A percentile compares a stretch with the other conserved stretches of the same genome.
phyloP scores from a whole-genome alignment of 495 filamentous ascomycete genomes.

The Podospora appendiculata region DNA sequence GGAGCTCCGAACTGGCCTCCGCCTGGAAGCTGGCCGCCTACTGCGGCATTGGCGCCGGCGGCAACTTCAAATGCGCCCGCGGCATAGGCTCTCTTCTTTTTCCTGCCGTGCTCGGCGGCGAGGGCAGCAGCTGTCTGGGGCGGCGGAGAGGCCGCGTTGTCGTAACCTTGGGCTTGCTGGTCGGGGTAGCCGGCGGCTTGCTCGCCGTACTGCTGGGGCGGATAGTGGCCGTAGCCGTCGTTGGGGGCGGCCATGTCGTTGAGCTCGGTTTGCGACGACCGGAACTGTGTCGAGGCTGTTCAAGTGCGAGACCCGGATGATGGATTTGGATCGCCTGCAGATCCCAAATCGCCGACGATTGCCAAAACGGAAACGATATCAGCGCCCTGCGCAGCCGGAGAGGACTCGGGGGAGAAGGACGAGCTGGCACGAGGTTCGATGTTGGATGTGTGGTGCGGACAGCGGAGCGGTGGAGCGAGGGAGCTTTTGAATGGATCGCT shows the following conservation, averaged over 20 bases:
- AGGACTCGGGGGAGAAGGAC: neutral
- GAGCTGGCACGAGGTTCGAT: neutral
- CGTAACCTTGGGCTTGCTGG: conserved; percentile 25
- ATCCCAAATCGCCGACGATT: neutral
- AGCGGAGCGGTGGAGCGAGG: neutral
- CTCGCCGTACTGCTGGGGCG: conserved; percentile 55
- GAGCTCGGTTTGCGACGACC: neutral
- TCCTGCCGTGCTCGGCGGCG: conserved; percentile 45
- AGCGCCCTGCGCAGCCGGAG: neutral
- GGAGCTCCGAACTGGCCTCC: conserved; percentile 28
- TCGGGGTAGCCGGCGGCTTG: conserved; percentile 35
- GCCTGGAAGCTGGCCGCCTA: conserved; percentile 34
- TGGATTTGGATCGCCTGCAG: neutral
- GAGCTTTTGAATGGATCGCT: neutral
- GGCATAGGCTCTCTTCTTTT: conserved; percentile 90
- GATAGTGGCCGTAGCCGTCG: conserved; percentile 50
- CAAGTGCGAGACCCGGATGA: neutral
- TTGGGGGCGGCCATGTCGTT: conserved; percentile 46
- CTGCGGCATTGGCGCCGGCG: conserved; percentile 74
- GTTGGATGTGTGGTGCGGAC: neutral
- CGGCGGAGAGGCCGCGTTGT: conserved; percentile 31
- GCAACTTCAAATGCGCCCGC: conserved; percentile 92
- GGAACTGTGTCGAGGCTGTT: neutral
- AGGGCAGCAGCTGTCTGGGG: conserved; percentile 26
- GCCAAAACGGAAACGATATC: neutral